These are phyloP conservation scores for Kwoniella botswanensis DNA, from an alignment of 768 basidiomycete genomes.

Conservation along the genomic window DNA sequence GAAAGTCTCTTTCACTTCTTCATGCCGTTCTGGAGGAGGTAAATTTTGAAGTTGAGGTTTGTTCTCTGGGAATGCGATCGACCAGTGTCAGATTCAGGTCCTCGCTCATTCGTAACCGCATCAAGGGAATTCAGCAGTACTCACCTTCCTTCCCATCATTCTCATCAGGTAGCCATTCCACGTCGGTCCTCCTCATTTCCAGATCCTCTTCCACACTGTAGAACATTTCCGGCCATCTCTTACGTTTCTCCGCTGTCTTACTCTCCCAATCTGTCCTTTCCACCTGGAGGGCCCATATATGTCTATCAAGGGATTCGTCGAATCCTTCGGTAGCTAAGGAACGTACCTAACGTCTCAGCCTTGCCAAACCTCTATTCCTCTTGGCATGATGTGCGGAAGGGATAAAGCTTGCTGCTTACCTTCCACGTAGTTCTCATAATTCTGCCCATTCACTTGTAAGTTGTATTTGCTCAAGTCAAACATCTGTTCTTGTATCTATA, in stretches of 20 bases:
- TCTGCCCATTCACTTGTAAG: conserved; percentile 78
- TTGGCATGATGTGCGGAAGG: no score
- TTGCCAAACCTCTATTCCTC: neutral
- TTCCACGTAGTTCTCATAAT: conserved; percentile 69
- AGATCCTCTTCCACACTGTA: conserved; percentile 61
- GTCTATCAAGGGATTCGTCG: conserved; percentile 82
- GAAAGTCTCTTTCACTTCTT: conserved; percentile 45
- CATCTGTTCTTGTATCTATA: conserved; percentile 63
- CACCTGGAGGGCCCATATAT: conserved; percentile 78
- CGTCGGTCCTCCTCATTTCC: conserved; percentile 27
- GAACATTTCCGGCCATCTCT: conserved; percentile 67
- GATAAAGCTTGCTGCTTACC: conserved; percentile 37
- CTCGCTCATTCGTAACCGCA: no score
- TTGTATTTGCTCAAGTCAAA: conserved; percentile 72
- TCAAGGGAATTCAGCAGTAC: neutral
- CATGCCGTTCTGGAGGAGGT: conserved; percentile 43
- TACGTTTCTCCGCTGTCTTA: conserved; percentile 71
- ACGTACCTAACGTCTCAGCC: neutral
- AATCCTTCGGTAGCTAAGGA: conserved; percentile 74
- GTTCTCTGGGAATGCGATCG: no score
- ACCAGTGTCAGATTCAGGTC: no score
- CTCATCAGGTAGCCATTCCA: conserved; percentile 49
- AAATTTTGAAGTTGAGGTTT: conserved; percentile 11
- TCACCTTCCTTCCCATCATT: conserved; percentile 33
- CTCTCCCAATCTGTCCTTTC: conserved; percentile 77